phyloP scores from a whole-genome alignment of 306 rosid species.

The Dicorynia guianensis region DNA sequence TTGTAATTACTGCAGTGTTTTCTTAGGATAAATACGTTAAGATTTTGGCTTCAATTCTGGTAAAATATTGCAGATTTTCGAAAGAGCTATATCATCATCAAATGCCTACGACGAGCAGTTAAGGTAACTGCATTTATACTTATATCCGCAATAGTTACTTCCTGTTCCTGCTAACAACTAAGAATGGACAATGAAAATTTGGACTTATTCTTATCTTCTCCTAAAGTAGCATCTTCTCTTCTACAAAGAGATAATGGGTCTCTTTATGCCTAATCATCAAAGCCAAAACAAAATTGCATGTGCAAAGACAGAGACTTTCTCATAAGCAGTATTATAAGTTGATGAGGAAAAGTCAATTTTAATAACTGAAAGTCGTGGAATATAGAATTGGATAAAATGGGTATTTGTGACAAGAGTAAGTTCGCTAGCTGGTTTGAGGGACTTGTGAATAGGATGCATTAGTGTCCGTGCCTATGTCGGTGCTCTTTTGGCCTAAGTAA shows the following conservation, averaged over 20 bases:
- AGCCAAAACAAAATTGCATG: neutral
- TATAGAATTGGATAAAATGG: neutral
- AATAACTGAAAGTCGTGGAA: neutral
- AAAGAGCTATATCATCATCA: slow-evolving; percentile 82
- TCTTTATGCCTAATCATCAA: neutral
- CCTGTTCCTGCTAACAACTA: neutral
- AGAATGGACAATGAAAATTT: neutral
- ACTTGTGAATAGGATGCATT: neutral
- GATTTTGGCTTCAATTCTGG: neutral
- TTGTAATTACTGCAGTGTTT: neutral
- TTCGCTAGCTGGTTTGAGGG: neutral
- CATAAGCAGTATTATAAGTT: neutral
- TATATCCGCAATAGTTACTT: neutral
- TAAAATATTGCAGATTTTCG: slow-evolving; percentile 72
- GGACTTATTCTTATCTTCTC: neutral
- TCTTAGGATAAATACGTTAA: neutral
- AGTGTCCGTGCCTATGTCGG: neutral
- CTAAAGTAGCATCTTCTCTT: neutral
- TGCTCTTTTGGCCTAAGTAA: neutral
- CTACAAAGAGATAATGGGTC: neutral
- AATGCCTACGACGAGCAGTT: slow-evolving; percentile 79
- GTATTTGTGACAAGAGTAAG: neutral
- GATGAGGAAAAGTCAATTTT: neutral
- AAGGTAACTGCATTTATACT: slow-evolving; percentile 51
- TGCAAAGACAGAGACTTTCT: neutral